Evolutionary conservation across 371 early-diverging fungal species (phyloP).

Genomic region (Phascolomyces articulosus): DNA sequence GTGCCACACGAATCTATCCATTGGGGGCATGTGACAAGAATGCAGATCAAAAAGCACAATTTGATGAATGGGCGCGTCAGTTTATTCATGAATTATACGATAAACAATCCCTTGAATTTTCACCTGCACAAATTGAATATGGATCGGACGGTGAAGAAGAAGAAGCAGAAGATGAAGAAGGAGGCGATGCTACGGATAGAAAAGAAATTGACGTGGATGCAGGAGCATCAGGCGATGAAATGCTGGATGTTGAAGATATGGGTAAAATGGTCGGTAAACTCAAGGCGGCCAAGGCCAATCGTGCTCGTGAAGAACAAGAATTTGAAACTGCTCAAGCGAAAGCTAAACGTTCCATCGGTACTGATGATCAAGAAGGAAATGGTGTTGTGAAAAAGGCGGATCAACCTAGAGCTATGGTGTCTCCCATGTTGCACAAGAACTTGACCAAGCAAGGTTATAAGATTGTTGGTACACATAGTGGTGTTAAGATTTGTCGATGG

Average conservation of each 20-base stretch:
- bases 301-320: constrained; percentile 62
- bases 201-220: constrained; percentile 34
- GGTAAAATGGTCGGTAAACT: constrained; percentile 67
- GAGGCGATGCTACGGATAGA: constrained; percentile 6
- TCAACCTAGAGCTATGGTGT: constrained; percentile 76
- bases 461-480: constrained; percentile 78
- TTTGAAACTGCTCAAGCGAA: constrained; percentile 50
- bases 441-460: constrained; percentile 84
- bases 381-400: constrained; percentile 26
- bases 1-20: constrained; percentile 71
- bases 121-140: constrained; percentile 54
- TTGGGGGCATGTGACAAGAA: constrained; percentile 74
- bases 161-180: constrained; percentile 41
- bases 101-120: constrained; percentile 36
- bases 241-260: constrained; percentile 82
- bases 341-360: constrained; percentile 50
- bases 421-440: constrained; percentile 72
- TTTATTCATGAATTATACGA: constrained; percentile 54
- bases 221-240: constrained; percentile 52
- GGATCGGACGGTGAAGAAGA: constrained; percentile 60
- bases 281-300: constrained; percentile 55
- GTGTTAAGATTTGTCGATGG: constrained; percentile 86
- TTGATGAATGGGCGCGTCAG: constrained; percentile 57
- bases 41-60: constrained; percentile 59
- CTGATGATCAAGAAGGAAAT: not conserved